Evolutionary conservation across 495 filamentous ascomycete genomes (phyloP).

Genomic region (Xylaria palmicola): DNA sequence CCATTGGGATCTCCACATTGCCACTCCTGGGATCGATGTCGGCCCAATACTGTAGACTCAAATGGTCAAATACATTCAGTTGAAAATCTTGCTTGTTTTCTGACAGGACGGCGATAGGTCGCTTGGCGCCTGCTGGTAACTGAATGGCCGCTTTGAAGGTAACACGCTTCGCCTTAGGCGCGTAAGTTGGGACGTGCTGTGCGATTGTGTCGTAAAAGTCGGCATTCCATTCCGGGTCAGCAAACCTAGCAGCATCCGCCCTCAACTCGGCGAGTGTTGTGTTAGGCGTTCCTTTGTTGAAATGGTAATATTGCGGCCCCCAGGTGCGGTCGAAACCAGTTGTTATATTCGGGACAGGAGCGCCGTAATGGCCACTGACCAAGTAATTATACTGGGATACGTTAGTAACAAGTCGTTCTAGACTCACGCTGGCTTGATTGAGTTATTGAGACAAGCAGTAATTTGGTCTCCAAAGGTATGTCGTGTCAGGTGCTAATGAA

Average conservation of each 20-base stretch:
- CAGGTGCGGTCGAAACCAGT: slow-evolving; percentile 58
- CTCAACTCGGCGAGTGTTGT: slow-evolving; percentile 43
- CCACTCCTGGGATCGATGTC: slow-evolving; percentile 47
- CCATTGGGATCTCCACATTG: slow-evolving; percentile 44
- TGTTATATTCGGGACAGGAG: slow-evolving; percentile 57
- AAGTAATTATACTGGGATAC: slow-evolving; percentile 31
- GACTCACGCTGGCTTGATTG: background rate
- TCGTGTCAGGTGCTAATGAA: background rate
- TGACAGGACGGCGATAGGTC: slow-evolving; percentile 52
- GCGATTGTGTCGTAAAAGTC: slow-evolving; percentile 59
- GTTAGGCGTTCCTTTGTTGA: slow-evolving; percentile 47
- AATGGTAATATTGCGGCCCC: slow-evolving; percentile 57
- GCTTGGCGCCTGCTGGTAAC: slow-evolving; percentile 45
- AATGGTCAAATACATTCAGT: slow-evolving; percentile 51
- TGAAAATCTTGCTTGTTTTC: slow-evolving; percentile 55
- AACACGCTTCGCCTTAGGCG: slow-evolving; percentile 42
- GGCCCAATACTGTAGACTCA: slow-evolving; percentile 57
- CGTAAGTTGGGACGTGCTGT: slow-evolving; percentile 52
- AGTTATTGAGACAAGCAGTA: background rate
- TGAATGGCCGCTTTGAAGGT: slow-evolving; percentile 43
- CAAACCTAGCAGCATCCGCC: slow-evolving; percentile 47
- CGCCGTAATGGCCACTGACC: slow-evolving; percentile 57
- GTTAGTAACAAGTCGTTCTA: background rate
- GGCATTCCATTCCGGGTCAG: slow-evolving; percentile 49
- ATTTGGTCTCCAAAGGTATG: background rate